Conservation (phyloP, 2,329 filamentous ascomycete species). For the Penicillium sp. region DNA sequence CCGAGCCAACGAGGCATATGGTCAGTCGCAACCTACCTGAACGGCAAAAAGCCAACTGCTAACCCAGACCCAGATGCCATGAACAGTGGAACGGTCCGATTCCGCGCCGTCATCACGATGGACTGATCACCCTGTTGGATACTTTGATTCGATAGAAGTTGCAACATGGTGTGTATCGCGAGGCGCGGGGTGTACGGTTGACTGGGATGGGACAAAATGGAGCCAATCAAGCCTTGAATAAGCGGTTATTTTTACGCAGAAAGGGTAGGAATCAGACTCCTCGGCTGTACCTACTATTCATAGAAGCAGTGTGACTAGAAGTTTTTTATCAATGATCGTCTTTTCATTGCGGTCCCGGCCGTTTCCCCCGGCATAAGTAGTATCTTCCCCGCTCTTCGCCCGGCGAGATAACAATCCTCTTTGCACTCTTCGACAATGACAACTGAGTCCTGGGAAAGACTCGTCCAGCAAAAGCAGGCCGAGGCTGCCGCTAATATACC, state of each 20-base stretch:
- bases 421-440: conserved; percentile 4
- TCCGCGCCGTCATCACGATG: conserved; percentile 53
- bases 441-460: conserved; percentile 8
- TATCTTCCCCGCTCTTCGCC: neutral
- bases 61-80: conserved; percentile 13
- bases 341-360: too few species aligned
- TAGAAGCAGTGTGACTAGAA: too few species aligned
- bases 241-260: too few species aligned
- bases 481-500: conserved; percentile 14
- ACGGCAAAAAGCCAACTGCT: conserved; percentile 37
- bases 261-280: too few species aligned
- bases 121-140: too few species aligned
- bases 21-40: conserved; percentile 27
- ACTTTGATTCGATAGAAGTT: neutral
- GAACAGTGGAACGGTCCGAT: conserved; percentile 45
- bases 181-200: neutral
- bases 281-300: too few species aligned
- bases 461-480: conserved; percentile 11
- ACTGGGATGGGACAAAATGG: neutral
- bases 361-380: conserved; percentile 11
- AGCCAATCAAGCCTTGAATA: too few species aligned
- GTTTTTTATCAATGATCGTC: too few species aligned
- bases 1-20: conserved; percentile 43
- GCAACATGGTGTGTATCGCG: neutral
- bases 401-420: neutral